Base-by-base conservation (phyloP, 2,329 filamentous ascomycete genomes). In the Cryphonectria naterciae region DNA sequence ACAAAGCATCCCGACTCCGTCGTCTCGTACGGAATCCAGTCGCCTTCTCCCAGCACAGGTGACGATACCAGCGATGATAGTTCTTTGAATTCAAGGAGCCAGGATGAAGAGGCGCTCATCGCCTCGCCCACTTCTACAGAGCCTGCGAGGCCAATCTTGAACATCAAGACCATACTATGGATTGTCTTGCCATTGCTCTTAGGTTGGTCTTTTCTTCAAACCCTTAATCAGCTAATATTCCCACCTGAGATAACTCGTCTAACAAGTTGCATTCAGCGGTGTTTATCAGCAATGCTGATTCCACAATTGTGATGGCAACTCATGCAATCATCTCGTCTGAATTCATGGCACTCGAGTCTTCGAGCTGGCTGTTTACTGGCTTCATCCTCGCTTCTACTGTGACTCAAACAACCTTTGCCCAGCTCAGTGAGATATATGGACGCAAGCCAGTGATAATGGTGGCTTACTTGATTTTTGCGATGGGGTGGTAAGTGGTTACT, bases 251-350 rank as follows among this genome's bases (percentile, higher is more conserved):
- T 41, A 1, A 5, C 6, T 22, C 28, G 25, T 63, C 37, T 19
- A 49, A 65, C 32, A 39, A 22, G 19, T 19, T 25, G 60, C 10
- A 22, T 37, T 2, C 35, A 84, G 88, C 88, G 15, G 88, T 91
- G 19, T 92, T 93, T 74, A 86, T 92, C 17, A 86, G 87, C 8
- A 89, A 90, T 68, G 86, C 87, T 22, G 92, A 94, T 75, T 80
- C 82, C 0, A 90, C 89, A 1, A 81, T 93, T 0, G 85, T 93
- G 0, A 80, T 93, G 43, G 91, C 92, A 0, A 92, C 91, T 0
- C 88, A 91, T 70, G 86, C 87, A 0, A 82, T 82, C 4, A 89
- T 91, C 67, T 86, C 88, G 0, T 91, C 88, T 13, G 86, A 90
- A 68, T 91, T 91, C 74, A 81, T 85, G 68, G 82, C 84, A 46